Evolutionary conservation across 345 rosid genomes (phyloP), one percentile per base, ranked within the genome.

Genomic region (Balakata baccata): DNA sequence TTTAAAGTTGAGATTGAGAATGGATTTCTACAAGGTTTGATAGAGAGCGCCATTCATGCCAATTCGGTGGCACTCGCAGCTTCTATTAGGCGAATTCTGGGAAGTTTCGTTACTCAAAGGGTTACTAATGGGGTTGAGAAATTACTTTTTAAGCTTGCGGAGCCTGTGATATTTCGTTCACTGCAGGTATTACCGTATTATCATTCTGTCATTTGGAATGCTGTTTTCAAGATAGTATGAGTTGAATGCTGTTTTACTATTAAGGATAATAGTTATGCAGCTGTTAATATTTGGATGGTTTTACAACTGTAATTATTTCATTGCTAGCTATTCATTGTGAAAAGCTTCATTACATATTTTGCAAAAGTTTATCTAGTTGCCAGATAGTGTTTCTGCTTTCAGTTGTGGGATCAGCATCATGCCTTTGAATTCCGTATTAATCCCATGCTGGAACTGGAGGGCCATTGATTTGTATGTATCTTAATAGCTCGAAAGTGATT

Each of bases 141-240:
- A 82, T 78, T 95, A 46, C 89, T 92, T 39, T 95, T 95, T 71
- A 67, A 84, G 71, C 89, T 95, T 9, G 81, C 96, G 8, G 96
- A 95, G 85, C 99, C 98, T 18, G 85, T 95, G 71, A 86, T 95
- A 38, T 92, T 95, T 76, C 91, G 97, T 41, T 94, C 97, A 0
- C 78, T 94, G 39, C 98, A 92, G 92, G 98, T 90, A 45, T 67
- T 53, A 53, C 68, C 25, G n/a, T n/a, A n/a, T n/a, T n/a, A 70
- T 53, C n/a, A n/a, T n/a, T n/a, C n/a, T n/a, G 25, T 34, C 23
- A 22, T 22, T 11, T 1, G 23, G 37, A 58, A 2, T 65, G 10
- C 34, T 10, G 2, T 64, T 37, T 62, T 47, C 0, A 59, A 17
- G 16, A 43, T 70, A 57, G 5, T 14, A 25, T 3, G 3, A 46